Conservation (phyloP, 75 land plant genomes). For the Picea glauca region DNA sequence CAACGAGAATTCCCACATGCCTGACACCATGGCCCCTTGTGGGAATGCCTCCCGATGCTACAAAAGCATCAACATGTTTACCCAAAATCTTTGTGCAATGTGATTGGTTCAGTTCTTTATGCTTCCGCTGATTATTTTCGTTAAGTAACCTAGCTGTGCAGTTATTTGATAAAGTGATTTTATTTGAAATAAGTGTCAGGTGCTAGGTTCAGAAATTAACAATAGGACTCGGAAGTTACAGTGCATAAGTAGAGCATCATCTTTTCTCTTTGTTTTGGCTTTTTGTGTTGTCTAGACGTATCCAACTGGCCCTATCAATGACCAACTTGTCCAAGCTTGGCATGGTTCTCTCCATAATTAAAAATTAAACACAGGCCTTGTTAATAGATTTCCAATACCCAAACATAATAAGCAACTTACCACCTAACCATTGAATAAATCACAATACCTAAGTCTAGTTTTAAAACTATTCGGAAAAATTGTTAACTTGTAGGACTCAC, state of each 20-base stretch:
- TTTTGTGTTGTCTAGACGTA: too few relatives aligned
- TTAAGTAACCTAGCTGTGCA: too few relatives aligned
- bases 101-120: too few relatives aligned
- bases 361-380: not conserved
- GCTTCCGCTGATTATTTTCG: too few relatives aligned
- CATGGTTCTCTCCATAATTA: not conserved
- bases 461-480: not conserved
- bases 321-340: not conserved
- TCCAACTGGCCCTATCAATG: not conserved
- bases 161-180: too few relatives aligned
- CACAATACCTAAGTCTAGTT: not conserved
- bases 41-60: too few relatives aligned
- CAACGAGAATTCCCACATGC: too few relatives aligned
- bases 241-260: not conserved
- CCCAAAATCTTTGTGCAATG: too few relatives aligned
- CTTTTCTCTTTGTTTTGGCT: not conserved
- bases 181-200: too few relatives aligned
- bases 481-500: conserved; percentile 6
- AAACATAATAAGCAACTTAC: not conserved
- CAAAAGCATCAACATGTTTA: too few relatives aligned
- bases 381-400: not conserved
- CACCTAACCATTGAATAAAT: not conserved
- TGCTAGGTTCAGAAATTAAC: too few relatives aligned
- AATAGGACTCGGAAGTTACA: not conserved
- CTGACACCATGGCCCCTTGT: too few relatives aligned